Evolutionary conservation across 176 grass and related monocot species (phyloP).

Genomic region (Ananas comosus): DNA sequence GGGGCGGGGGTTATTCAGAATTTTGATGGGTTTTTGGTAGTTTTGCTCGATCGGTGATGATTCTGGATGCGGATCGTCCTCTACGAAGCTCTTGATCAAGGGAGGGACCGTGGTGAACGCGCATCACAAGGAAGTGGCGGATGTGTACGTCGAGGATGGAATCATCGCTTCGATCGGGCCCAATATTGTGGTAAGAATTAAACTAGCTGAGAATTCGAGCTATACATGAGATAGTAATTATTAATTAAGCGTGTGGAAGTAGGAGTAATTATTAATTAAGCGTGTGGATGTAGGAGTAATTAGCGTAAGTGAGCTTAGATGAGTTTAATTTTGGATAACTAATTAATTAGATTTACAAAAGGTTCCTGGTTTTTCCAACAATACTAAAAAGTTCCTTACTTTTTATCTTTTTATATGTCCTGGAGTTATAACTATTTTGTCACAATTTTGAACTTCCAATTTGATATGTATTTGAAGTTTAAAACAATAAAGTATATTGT

Average conservation of each 20-base stretch:
- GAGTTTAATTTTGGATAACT: too few relatives aligned
- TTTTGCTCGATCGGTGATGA: slow-evolving; percentile 13
- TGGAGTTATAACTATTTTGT: too few relatives aligned
- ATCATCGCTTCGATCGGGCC: slow-evolving; percentile 61
- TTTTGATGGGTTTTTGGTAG: neutral
- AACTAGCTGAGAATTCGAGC: neutral
- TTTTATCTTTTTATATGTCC: too few relatives aligned
- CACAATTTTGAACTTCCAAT: too few relatives aligned
- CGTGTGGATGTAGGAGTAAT: slow-evolving; percentile 7
- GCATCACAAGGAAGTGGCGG: slow-evolving; percentile 55
- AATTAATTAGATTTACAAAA: too few relatives aligned
- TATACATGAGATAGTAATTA: slow-evolving; percentile 1
- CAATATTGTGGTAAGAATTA: slow-evolving; percentile 50
- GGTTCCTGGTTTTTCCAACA: too few relatives aligned
- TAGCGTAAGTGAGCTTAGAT: too few relatives aligned
- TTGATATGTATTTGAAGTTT: too few relatives aligned
- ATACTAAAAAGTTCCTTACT: too few relatives aligned
- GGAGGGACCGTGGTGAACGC: slow-evolving; percentile 95
- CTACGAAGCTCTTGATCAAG: slow-evolving; percentile 72
- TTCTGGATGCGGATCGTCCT: neutral
- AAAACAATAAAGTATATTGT: too few relatives aligned
- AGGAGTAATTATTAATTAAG: neutral
- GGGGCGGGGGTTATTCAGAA: neutral
- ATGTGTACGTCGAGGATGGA: slow-evolving; percentile 92
- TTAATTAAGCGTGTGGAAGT: slow-evolving; percentile 5